phyloP scores from a whole-genome alignment of 805 yeast species.

The Sugiyamaella valdiviana region DNA sequence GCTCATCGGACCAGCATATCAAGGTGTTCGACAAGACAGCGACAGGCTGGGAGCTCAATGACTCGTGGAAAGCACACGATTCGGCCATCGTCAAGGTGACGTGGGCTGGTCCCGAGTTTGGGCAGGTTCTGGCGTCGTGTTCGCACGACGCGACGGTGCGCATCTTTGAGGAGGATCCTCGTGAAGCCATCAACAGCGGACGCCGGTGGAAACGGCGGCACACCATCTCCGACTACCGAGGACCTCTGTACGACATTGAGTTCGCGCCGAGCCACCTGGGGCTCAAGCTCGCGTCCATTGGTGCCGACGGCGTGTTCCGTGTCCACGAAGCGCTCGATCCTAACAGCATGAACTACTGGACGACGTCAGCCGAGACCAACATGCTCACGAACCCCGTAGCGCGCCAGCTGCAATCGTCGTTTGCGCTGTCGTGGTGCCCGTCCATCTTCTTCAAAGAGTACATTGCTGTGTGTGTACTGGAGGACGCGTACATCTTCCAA shows the following conservation, averaged over 20 bases:
- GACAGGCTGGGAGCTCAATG: conserved; percentile 69
- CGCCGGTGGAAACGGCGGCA: conserved; percentile 73
- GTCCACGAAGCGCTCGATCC: conserved; percentile 88
- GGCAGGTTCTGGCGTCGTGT: conserved; percentile 78
- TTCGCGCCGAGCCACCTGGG: conserved; percentile 86
- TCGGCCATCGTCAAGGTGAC: conserved; percentile 72
- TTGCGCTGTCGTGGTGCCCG: conserved; percentile 86
- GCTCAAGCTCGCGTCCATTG: conserved; percentile 75
- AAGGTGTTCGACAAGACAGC: conserved; percentile 67
- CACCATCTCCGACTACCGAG: conserved; percentile 77
- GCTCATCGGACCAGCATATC: conserved; percentile 90
- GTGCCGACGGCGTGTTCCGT: conserved; percentile 80
- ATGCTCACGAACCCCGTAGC: conserved; percentile 63
- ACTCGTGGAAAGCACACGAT: conserved; percentile 95
- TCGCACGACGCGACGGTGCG: conserved; percentile 86
- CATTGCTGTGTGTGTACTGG: conserved; percentile 76
- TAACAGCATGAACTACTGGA: conserved; percentile 79
- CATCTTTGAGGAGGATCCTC: conserved; percentile 85
- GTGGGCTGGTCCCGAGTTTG: conserved; percentile 95
- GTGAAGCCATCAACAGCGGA: conserved; percentile 70
- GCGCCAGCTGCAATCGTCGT: conserved; percentile 75
- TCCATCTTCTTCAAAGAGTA: conserved; percentile 76
- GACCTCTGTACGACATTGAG: conserved; percentile 83
- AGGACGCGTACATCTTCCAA: conserved; percentile 76
- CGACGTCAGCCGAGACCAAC: conserved; percentile 62